Percentiles rank a stretch among this genome's conserved stretches.
These are phyloP conservation scores for Rhodomyrtus tomentosa DNA, from an alignment of 345 rosid genomes.

Conservation along the genomic window DNA sequence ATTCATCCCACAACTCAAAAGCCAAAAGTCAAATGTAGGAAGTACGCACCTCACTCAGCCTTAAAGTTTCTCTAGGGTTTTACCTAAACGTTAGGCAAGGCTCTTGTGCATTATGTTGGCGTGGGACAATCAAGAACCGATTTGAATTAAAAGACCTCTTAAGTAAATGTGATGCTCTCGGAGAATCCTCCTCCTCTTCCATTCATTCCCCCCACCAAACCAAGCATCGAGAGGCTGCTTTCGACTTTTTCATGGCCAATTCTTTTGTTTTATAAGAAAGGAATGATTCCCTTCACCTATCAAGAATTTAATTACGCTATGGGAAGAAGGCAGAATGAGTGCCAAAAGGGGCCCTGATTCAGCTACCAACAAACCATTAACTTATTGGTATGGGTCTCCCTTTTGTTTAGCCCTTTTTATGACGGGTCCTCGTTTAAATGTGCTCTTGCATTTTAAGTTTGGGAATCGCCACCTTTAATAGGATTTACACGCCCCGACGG, in stretches of 20 bases:
- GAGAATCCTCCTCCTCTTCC: background rate
- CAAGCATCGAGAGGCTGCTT: background rate
- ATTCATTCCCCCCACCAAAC: background rate
- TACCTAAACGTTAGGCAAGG: background rate
- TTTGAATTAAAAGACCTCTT: background rate
- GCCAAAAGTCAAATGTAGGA: background rate
- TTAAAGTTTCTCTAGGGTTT: background rate
- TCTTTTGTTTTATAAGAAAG: background rate
- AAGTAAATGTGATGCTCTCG: background rate
- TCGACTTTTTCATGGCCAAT: background rate
- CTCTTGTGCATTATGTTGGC: background rate
- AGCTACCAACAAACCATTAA: background rate
- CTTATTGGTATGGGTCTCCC: background rate
- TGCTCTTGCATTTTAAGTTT: background rate
- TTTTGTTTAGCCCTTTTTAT: background rate
- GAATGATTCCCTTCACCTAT: background rate
- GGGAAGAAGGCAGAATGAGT: background rate
- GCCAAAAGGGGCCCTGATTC: background rate
- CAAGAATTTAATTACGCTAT: background rate
- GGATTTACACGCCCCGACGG: background rate
- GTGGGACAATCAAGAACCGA: background rate
- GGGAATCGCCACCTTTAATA: background rate
- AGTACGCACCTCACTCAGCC: background rate
- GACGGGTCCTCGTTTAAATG: background rate
- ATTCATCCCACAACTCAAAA: background rate